Evolutionary conservation across 1,284 basidiomycete species (phyloP), one percentile per base, ranked within the genome.

Genomic region (Fomitopsis schrenkii): DNA sequence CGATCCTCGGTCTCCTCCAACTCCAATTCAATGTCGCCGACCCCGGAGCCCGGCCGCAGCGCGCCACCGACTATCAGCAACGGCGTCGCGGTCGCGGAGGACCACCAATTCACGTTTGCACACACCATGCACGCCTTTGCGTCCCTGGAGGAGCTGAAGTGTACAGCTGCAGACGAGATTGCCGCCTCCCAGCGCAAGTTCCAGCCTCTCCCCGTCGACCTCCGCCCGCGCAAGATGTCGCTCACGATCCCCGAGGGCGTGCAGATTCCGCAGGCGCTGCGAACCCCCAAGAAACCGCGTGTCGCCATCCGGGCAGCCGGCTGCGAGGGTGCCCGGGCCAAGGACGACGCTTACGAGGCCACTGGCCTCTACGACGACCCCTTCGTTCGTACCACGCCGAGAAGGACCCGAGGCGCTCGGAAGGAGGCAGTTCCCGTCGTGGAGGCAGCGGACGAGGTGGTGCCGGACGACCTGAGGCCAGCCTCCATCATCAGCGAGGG

Each of bases 111-210:
- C 75, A 87, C 83, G 35, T 88, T 88, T 77, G 83, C 82, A 67
- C 75, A 84, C 67, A 83, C 86, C 81, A 69, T 87, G 59, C 83
- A 88, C 74, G 83, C 85, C 68, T 75, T 87, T 10, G 87, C 87
- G 71, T 77, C 81, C 60, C 71, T 82, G 61, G 80, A 81, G n/a
- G 85, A 86, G 58, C 88, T 86, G 83, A 77, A 74, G 1, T 74
- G 74, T 64, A 85, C 83, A 72, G 81, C 87, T 59, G 81, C 81
- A 67, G 78, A 79, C 35, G 79, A 82, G 50, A 69, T 88, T 67
- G 78, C 81, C 67, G 75, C 72, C 58, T 87, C 84, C 52, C 80
- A 80, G 59, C 15, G 15, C 19, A 50, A 38, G 26, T 62, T 45
- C 48, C 53, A 62, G 60, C 60, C 60, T 12, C 57, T 58, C 17